Conservation (phyloP, 345 rosid species). For the Heritiera fomes region DNA sequence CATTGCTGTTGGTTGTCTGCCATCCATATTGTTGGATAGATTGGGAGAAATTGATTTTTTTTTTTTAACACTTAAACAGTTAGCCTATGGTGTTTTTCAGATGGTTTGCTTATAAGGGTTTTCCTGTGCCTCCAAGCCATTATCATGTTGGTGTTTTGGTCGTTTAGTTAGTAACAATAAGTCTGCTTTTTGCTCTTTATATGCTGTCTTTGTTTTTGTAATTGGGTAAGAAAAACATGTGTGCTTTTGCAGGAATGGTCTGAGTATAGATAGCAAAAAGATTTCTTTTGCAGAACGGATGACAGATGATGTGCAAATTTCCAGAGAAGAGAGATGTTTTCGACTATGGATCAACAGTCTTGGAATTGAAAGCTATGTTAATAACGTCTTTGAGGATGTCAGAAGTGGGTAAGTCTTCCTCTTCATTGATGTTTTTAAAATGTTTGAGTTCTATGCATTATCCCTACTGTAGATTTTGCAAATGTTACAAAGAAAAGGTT, state of each 20-base stretch:
- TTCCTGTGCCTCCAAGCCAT: background rate
- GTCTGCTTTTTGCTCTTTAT: background rate
- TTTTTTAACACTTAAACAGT: no score
- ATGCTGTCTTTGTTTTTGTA: background rate
- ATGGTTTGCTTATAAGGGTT: background rate
- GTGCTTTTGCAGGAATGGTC: conserved; percentile 71
- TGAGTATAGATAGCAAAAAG: conserved; percentile 62
- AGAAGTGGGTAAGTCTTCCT: conserved; percentile 66
- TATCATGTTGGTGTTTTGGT: background rate
- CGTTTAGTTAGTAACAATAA: background rate
- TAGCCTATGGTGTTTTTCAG: background rate
- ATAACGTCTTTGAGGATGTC: conserved; percentile 88
- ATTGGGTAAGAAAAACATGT: conserved; percentile 11
- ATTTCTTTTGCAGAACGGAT: conserved; percentile 87
- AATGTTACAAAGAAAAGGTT: background rate
- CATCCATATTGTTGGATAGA: background rate
- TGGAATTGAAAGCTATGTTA: conserved; percentile 68
- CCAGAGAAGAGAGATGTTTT: conserved; percentile 87
- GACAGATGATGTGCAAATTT: conserved; percentile 77
- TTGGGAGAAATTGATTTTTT: background rate
- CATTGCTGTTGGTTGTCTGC: background rate
- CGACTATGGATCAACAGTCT: conserved; percentile 93
- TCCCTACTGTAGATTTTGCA: background rate
- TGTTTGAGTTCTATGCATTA: background rate
- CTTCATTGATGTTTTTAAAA: conserved; percentile 6